Base-by-base conservation (phyloP, 306 rosid species). In the Oxytropis ochrocephala region DNA sequence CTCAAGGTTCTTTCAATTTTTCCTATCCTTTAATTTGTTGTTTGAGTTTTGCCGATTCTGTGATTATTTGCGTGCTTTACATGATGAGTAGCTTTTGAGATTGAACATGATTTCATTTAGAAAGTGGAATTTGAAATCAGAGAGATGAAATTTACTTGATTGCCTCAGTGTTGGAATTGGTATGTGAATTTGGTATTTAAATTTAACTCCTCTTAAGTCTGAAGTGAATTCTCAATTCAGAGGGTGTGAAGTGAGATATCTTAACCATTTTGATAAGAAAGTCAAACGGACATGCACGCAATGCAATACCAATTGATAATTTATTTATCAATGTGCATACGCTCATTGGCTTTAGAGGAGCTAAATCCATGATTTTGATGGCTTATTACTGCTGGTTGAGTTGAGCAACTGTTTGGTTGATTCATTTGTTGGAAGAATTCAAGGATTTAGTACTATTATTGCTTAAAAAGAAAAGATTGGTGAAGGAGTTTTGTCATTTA, bases 1-100 rank as follows among this genome's bases (percentile, higher is more conserved):
- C 99, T 94, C 80, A 94, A 94, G 96, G 99, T 91, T 68, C 27
- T 88, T 73, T 21, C 48, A 16, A 46, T 27, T 50, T 33, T 50
- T n/a, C 4, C 14, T 7, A 18, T 1, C 11, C 1, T 35, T 11
- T 0, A 8, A 5, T 58, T 71, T 59, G 1, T 12, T 32, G 0
- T 29, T 59, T 32, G 39, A 11, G 5, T 19, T 63, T 33, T 66
- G 32, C 27, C 24, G 43, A 42, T 47, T 42, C 11, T 7, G 5
- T 1, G 59, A 17, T 10, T 1, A 24, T 27, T 54, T 55, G 11
- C 1, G 5, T 55, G 3, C 9, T 54, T 19, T 10, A 12, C 5
- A 18, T n/a, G 30, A 36, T 60, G 14, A 35, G 50, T 36, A 33
- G 9, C 0, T 39, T 17, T 67, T 51, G 39, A 8, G 13, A 29